phyloP scores from a whole-genome alignment of 768 basidiomycete species.

The Pleurotus salmoneostramineus region DNA sequence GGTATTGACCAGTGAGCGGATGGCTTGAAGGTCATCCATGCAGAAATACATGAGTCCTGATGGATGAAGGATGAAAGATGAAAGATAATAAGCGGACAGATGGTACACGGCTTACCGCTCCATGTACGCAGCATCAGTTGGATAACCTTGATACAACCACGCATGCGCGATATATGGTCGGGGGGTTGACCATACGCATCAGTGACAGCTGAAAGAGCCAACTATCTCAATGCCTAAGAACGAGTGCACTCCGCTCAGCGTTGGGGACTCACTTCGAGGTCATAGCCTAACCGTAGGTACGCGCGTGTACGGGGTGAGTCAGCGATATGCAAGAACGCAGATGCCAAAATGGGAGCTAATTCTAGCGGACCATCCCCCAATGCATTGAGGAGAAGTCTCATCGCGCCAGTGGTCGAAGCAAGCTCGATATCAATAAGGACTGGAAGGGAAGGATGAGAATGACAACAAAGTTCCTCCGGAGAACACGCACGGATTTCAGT shows the following conservation, averaged over 20 bases:
- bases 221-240: slow-evolving; percentile 34
- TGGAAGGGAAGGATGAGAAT: slow-evolving; percentile 24
- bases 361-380: slow-evolving; percentile 90
- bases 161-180: slow-evolving; percentile 77
- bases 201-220: slow-evolving; percentile 85
- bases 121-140: slow-evolving; percentile 85
- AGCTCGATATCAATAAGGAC: slow-evolving; percentile 88
- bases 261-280: slow-evolving; percentile 69
- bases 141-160: slow-evolving; percentile 72
- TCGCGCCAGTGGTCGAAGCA: slow-evolving; percentile 75
- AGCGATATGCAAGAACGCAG: slow-evolving; percentile 76
- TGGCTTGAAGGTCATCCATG: slow-evolving; percentile 82
- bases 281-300: slow-evolving; percentile 75
- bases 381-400: slow-evolving; percentile 81
- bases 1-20: slow-evolving; percentile 80
- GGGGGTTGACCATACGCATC: slow-evolving; percentile 86
- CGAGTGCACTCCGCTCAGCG: not conserved
- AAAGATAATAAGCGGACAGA: not conserved
- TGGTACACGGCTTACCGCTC: slow-evolving; percentile 63
- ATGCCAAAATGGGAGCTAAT: slow-evolving; percentile 72
- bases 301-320: slow-evolving; percentile 82
- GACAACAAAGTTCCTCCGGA: not conserved
- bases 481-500: slow-evolving; percentile 76
- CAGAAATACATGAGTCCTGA: slow-evolving; percentile 89
- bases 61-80: not conserved